These are phyloP conservation scores for Cenchrus americanus DNA, from an alignment of 176 grass and related monocot genomes.

Conservation along the genomic window DNA sequence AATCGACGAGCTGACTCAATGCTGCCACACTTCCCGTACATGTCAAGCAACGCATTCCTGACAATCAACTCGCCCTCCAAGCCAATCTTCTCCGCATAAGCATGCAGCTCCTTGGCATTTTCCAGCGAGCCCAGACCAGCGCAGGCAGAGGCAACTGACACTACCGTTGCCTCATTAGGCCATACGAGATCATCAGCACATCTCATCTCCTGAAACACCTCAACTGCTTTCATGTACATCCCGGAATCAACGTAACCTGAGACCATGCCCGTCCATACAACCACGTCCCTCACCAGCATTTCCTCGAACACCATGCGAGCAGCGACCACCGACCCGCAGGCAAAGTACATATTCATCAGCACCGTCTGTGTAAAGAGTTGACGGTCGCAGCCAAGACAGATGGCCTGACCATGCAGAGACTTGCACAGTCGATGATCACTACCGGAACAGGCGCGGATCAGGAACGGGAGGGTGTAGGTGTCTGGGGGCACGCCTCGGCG, in stretches of 20 bases:
- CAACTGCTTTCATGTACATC: conserved; percentile 22
- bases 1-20: conserved; percentile 41
- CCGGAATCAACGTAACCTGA: conserved; percentile 32
- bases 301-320: conserved; percentile 51
- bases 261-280: conserved; percentile 59
- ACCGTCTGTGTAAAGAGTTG: conserved; percentile 54
- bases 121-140: conserved; percentile 54
- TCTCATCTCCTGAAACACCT: conserved; percentile 56
- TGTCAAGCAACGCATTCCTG: conserved; percentile 60
- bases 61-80: conserved; percentile 55
- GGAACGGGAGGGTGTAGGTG: conserved; percentile 65
- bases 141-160: conserved; percentile 50
- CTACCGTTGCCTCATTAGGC: conserved; percentile 52
- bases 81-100: conserved; percentile 51
- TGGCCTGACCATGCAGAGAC: conserved; percentile 35
- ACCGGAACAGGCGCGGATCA: conserved; percentile 56
- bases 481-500: conserved; percentile 45
- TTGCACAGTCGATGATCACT: conserved; percentile 21
- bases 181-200: background rate
- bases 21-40: conserved; percentile 70
- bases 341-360: conserved; percentile 36
- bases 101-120: conserved; percentile 55
- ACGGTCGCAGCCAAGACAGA: conserved; percentile 35
- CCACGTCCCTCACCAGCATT: conserved; percentile 48
- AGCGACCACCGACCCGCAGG: background rate